phyloP scores from a whole-genome alignment of 23 red algal species.

The Gracilaria vermiculophylla region DNA sequence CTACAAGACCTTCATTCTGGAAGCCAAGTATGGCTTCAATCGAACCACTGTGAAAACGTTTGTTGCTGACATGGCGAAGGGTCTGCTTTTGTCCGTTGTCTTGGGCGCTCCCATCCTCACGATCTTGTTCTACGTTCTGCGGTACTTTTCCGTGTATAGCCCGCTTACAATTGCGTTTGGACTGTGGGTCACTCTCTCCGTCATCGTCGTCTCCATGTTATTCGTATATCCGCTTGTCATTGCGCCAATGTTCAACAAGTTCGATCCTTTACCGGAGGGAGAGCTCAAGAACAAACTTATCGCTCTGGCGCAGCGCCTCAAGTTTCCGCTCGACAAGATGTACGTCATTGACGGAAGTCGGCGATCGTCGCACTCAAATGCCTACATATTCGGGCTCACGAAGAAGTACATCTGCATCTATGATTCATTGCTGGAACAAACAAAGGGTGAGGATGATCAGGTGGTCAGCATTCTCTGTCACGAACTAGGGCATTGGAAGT shows the following conservation, averaged over 20 bases:
- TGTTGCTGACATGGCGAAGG: slow-evolving; percentile 60
- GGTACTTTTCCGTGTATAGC: slow-evolving; percentile 30
- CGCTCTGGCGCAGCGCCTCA: slow-evolving; percentile 31
- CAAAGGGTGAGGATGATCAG: slow-evolving; percentile 59
- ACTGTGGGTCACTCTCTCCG: slow-evolving; percentile 58
- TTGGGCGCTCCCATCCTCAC: slow-evolving; percentile 53
- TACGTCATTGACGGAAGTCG: slow-evolving; percentile 90
- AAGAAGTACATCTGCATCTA: slow-evolving; percentile 85
- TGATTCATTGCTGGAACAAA: slow-evolving; percentile 77
- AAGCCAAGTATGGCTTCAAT: slow-evolving; percentile 83
- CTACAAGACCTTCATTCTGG: slow-evolving; percentile 82
- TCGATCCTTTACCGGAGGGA: slow-evolving; percentile 68
- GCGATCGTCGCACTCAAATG: slow-evolving; percentile 75
- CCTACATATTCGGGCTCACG: slow-evolving; percentile 77
- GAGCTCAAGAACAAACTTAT: slow-evolving; percentile 36
- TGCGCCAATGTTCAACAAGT: slow-evolving; percentile 89
- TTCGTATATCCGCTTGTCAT: slow-evolving; percentile 72
- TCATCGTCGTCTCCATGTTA: slow-evolving; percentile 53
- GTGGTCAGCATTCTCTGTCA: slow-evolving; percentile 76
- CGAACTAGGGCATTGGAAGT: slow-evolving; percentile 82
- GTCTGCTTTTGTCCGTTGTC: slow-evolving; percentile 14
- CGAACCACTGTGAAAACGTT: slow-evolving; percentile 54
- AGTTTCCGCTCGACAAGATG: slow-evolving; percentile 86
- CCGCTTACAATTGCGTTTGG: slow-evolving; percentile 32
- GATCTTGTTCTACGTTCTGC: slow-evolving; percentile 55